Evolutionary conservation across 2,329 filamentous ascomycete species (phyloP).

Genomic region (Xylariaceae sp.): DNA sequence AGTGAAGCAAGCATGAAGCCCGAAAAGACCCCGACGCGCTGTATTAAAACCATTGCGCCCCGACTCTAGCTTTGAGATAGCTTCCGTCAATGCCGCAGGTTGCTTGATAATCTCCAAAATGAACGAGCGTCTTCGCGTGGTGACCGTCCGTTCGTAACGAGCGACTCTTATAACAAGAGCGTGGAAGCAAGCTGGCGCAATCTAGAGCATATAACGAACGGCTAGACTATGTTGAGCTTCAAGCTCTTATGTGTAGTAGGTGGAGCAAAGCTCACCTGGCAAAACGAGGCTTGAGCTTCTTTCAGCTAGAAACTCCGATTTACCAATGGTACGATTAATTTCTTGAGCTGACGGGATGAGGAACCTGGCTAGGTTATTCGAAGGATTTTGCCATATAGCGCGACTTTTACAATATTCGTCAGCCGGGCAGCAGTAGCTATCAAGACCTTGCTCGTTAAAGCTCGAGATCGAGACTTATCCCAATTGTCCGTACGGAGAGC

Average conservation of each 20-base stretch:
- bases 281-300: conserved; percentile 11
- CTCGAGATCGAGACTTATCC: conserved; percentile 1
- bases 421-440: conserved; percentile 6
- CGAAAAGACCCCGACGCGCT: conserved; percentile 25
- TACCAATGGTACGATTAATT: conserved; percentile 8
- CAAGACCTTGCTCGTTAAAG: conserved; percentile 9
- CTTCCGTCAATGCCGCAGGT: neutral
- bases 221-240: conserved; percentile 4
- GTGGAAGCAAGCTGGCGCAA: conserved; percentile 3
- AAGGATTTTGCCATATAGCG: conserved; percentile 12
- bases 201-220: conserved; percentile 7
- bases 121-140: conserved; percentile 12
- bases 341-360: conserved; percentile 7
- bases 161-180: conserved; percentile 15
- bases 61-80: conserved; percentile 2
- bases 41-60: conserved; percentile 30
- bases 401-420: conserved; percentile 11
- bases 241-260: conserved; percentile 18
- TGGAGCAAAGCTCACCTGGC: conserved; percentile 5
- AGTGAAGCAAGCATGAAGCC: conserved; percentile 27
- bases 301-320: conserved; percentile 19
- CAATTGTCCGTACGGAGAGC: conserved; percentile 11
- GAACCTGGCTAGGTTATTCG: conserved; percentile 8
- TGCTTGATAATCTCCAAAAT: conserved; percentile 1
- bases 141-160: conserved; percentile 22